Percentiles rank a stretch among this genome's conserved stretches.
Conservation (phyloP, 2,329 filamentous ascomycete genomes). For the Raffaelea ambrosiae region DNA sequence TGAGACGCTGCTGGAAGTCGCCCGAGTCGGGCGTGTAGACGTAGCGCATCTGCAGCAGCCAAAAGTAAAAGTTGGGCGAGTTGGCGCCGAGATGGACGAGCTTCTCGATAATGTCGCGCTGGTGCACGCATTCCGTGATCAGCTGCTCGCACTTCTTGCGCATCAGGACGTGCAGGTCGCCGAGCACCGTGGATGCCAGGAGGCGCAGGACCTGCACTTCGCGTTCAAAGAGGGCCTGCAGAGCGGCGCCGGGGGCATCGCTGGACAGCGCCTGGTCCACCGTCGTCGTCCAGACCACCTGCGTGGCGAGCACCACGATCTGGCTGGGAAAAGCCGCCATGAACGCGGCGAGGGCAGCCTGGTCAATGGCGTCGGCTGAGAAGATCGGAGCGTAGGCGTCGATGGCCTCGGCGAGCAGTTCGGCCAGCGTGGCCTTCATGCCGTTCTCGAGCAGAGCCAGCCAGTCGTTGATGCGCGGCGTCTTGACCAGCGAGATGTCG, state of each 20-base stretch:
- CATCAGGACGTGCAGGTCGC: slow-evolving; percentile 76
- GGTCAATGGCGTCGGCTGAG: slow-evolving; percentile 60
- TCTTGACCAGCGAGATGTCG: slow-evolving; percentile 86
- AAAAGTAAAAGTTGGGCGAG: slow-evolving; percentile 74
- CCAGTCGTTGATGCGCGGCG: slow-evolving; percentile 98
- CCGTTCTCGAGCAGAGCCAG: slow-evolving; percentile 83
- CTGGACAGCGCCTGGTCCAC: slow-evolving; percentile 70
- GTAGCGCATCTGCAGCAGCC: slow-evolving; percentile 96
- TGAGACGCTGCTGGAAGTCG: slow-evolving; percentile 73
- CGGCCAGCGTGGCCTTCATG: slow-evolving; percentile 91
- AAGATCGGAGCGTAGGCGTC: slow-evolving; percentile 76
- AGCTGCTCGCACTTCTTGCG: slow-evolving; percentile 97
- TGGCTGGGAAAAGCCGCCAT: slow-evolving; percentile 83
- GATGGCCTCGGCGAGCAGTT: slow-evolving; percentile 79
- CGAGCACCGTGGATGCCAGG: slow-evolving; percentile 81
- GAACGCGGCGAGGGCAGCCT: slow-evolving; percentile 65
- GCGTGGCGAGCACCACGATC: slow-evolving; percentile 88
- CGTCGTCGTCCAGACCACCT: slow-evolving; percentile 85
- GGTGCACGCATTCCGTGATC: slow-evolving; percentile 97
- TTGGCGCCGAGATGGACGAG: slow-evolving; percentile 68
- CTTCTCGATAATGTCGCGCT: slow-evolving; percentile 87
- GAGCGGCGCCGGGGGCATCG: slow-evolving; percentile 43
- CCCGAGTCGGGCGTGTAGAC: slow-evolving; percentile 67
- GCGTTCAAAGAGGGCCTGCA: slow-evolving; percentile 66
- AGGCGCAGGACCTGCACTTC: slow-evolving; percentile 79